Evolutionary conservation across 495 filamentous ascomycete species (phyloP).

Genomic region (Thermochaetoides thermophila): DNA sequence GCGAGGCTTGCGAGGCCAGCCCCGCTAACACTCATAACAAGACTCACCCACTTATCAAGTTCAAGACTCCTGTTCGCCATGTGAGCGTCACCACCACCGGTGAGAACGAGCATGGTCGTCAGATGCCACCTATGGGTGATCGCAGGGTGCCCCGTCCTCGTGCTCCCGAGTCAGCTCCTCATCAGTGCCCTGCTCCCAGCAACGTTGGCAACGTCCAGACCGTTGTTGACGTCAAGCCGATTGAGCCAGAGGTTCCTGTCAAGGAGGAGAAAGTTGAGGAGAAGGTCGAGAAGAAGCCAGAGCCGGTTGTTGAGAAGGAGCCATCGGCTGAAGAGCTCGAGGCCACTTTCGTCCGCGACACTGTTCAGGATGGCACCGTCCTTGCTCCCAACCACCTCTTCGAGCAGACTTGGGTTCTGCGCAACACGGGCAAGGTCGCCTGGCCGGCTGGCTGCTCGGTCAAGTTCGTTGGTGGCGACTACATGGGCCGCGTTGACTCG

Average conservation of each 20-base stretch:
- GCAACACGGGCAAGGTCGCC: slow-evolving; percentile 58
- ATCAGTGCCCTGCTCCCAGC: too few species aligned
- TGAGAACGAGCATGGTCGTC: slow-evolving; percentile 50
- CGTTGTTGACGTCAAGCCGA: slow-evolving; percentile 54
- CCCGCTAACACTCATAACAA: slow-evolving; percentile 77
- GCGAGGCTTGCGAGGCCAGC: slow-evolving; percentile 79
- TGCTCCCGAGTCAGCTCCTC: too few species aligned
- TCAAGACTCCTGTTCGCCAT: slow-evolving; percentile 84
- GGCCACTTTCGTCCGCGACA: slow-evolving; percentile 68
- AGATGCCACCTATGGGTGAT: slow-evolving; percentile 55
- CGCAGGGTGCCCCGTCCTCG: slow-evolving; percentile 15
- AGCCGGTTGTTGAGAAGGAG: slow-evolving; percentile 9
- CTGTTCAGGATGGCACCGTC: slow-evolving; percentile 60
- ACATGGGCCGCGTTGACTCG: slow-evolving; percentile 80
- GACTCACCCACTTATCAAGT: slow-evolving; percentile 91
- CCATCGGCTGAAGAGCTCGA: slow-evolving; percentile 30
- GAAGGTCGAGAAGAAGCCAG: slow-evolving; percentile 9
- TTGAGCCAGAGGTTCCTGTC: slow-evolving; percentile 19
- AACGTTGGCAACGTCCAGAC: slow-evolving; percentile 58
- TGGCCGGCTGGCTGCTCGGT: slow-evolving; percentile 90
- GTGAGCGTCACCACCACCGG: slow-evolving; percentile 76
- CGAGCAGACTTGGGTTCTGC: slow-evolving; percentile 81
- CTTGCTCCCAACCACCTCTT: slow-evolving; percentile 56
- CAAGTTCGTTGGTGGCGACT: slow-evolving; percentile 82
- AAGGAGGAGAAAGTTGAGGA: slow-evolving; percentile 21